Base-by-base conservation (phyloP, 768 basidiomycete genomes). In the Pisolithus tinctorius region DNA sequence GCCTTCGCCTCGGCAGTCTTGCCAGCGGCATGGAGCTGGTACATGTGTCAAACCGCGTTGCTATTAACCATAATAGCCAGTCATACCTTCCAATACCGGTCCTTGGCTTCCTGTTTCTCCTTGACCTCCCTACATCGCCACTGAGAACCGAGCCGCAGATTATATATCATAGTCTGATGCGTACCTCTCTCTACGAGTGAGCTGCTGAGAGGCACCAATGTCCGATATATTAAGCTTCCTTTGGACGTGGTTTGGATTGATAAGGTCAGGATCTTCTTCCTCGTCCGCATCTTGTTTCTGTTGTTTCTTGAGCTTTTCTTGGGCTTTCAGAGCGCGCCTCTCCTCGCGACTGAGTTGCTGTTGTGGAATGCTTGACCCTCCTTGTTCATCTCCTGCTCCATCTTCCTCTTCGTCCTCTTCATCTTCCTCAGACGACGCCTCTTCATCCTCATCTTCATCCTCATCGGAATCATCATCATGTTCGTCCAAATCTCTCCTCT, bases 1-100 rank as follows among this genome's bases (percentile, higher is more conserved):
- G 84, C 68, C 71, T 93, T 88, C 17, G 94, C 93, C 65, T 96
- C 78, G 34, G 86, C 83, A 0, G 94, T 97, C 82, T 96, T 88
- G 54, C 94, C 94, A 67, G 79, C 74, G 14, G 72, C 47, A 60
- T 91, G 87, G 30, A 88, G 73, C 87, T 88, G 57, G 38, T 9
- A 4, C 11, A 46, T 27, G 41, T 3, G 31, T 50, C 45, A 55
- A 25, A 50, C 39, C 17, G 36, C 23, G 17, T 40, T 45, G 8
- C 26, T 17, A 52, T 1, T 29, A 50, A 29, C 48, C 11, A 1
- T 2, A 20, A 20, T 61, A 14, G 25, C 11, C 6, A 10, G 13
- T 55, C 73, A 1, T 26, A 88, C 86, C 80, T 94, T 91, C 84
- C 84, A 84, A 66, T 95, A 95, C 25, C 79, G 74, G 26, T 92